These are phyloP conservation scores for Hura crepitans DNA, from an alignment of 441 rosid species.

Conservation along the genomic window DNA sequence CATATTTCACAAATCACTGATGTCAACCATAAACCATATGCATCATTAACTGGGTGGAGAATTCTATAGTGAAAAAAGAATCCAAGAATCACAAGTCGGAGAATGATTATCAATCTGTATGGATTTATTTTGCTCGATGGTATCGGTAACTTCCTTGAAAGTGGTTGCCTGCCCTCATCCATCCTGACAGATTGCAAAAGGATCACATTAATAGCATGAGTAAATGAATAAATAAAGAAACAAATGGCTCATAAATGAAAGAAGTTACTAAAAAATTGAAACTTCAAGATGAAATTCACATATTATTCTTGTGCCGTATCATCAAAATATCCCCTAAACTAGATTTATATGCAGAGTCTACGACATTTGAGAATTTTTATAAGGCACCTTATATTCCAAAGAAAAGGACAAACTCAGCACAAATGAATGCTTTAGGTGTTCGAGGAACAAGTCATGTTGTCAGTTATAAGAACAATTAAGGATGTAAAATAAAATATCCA, in stretches of 20 bases:
- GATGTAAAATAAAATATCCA: not conserved
- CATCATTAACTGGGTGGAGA: slow-evolving; percentile 84
- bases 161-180: slow-evolving; percentile 99
- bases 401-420: not conserved
- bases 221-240: not conserved
- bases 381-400: not conserved
- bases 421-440: not conserved
- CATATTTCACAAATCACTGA: slow-evolving; percentile 97
- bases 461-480: not conserved
- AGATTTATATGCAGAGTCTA: not conserved
- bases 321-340: not conserved
- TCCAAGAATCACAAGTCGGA: slow-evolving; percentile 79
- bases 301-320: not conserved
- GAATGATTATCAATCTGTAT: slow-evolving; percentile 69
- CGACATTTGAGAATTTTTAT: not conserved
- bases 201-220: not conserved
- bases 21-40: slow-evolving; percentile 84
- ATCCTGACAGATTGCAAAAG: slow-evolving; percentile 45
- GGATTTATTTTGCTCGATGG: slow-evolving; percentile 93
- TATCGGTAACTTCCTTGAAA: slow-evolving; percentile 85
- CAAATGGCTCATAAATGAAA: not conserved
- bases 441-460: not conserved
- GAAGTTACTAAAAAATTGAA: not conserved
- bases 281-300: not conserved
- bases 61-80: slow-evolving; percentile 88